Evolutionary conservation across 176 grass and related monocot genomes (phyloP).

Genomic region (Rhipidocladum racemiflorum): DNA sequence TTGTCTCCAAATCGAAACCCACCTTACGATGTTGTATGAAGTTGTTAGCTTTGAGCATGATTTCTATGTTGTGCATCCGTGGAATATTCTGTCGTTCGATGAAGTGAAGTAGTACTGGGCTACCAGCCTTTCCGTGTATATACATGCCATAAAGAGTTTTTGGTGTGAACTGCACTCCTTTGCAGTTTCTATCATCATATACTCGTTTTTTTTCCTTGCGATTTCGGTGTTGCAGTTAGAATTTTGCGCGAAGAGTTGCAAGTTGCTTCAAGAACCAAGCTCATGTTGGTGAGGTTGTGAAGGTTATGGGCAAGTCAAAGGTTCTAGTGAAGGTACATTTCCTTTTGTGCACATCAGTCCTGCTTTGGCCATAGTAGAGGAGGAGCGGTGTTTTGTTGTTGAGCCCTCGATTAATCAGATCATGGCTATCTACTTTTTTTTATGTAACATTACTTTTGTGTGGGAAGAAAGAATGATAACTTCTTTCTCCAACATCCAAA

Average conservation of each 20-base stretch:
- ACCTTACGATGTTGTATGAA: too few relatives aligned
- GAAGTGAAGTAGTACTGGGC: not conserved
- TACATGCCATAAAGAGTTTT: not conserved
- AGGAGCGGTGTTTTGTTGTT: not conserved
- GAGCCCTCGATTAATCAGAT: too few relatives aligned
- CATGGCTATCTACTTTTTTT: not conserved
- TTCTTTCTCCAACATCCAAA: not conserved
- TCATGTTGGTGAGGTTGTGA: constrained; percentile 94
- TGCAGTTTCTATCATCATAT: not conserved
- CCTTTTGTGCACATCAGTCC: not conserved
- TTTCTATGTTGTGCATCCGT: not conserved
- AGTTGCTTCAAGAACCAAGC: constrained; percentile 73
- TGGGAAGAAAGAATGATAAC: not conserved
- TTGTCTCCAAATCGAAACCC: too few relatives aligned
- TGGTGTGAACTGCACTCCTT: not conserved
- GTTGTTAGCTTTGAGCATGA: not conserved
- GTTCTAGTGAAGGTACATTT: constrained; percentile 84
- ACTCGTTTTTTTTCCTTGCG: not conserved
- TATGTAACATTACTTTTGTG: not conserved
- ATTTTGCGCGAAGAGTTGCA: constrained; percentile 72
- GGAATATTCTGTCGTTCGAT: not conserved
- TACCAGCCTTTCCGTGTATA: not conserved
- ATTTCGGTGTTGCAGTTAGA: constrained; percentile 48
- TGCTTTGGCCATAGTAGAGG: not conserved
- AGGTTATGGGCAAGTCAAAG: constrained; percentile 97